Percentiles rank a stretch among this genome's conserved stretches.
These are phyloP conservation scores for Claviceps monticola DNA, from an alignment of 2,329 filamentous ascomycete genomes.

Conservation along the genomic window DNA sequence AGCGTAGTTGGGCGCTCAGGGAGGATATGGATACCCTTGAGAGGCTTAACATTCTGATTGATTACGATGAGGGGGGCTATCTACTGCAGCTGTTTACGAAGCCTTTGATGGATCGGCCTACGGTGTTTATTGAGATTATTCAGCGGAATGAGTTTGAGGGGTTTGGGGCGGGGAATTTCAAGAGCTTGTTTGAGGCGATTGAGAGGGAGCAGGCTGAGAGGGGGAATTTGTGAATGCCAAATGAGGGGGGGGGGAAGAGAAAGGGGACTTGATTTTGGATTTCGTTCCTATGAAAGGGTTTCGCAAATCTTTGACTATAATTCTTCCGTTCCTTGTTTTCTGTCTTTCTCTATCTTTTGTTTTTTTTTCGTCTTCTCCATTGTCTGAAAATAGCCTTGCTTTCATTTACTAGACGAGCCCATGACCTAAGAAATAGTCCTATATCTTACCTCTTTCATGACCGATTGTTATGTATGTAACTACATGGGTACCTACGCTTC, in stretches of 20 bases:
- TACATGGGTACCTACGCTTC: no score
- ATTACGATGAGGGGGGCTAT: constrained; percentile 90
- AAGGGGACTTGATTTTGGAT: no score
- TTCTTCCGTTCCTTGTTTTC: background rate
- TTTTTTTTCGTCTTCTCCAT: background rate
- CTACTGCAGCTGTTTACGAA: constrained; percentile 65
- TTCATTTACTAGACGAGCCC: no score
- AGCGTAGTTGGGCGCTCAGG: constrained; percentile 47
- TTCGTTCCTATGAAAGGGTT: no score
- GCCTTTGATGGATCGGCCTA: constrained; percentile 87
- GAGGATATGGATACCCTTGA: constrained; percentile 71
- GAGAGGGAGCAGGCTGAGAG: constrained; percentile 80
- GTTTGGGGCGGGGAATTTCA: constrained; percentile 93
- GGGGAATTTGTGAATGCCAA: constrained; percentile 52
- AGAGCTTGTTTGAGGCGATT: constrained; percentile 87
- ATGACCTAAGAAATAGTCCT: no score
- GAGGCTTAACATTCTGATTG: constrained; percentile 75
- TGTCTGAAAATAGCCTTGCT: background rate
- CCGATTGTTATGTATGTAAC: no score
- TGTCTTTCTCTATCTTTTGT: background rate
- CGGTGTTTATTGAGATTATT: constrained; percentile 93
- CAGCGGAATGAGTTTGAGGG: constrained; percentile 82
- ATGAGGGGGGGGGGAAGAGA: no score
- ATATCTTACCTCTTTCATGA: no score
- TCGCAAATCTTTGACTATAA: no score